Base-by-base conservation (phyloP, 2,329 filamentous ascomycete species). In the Macrophomina tecta region DNA sequence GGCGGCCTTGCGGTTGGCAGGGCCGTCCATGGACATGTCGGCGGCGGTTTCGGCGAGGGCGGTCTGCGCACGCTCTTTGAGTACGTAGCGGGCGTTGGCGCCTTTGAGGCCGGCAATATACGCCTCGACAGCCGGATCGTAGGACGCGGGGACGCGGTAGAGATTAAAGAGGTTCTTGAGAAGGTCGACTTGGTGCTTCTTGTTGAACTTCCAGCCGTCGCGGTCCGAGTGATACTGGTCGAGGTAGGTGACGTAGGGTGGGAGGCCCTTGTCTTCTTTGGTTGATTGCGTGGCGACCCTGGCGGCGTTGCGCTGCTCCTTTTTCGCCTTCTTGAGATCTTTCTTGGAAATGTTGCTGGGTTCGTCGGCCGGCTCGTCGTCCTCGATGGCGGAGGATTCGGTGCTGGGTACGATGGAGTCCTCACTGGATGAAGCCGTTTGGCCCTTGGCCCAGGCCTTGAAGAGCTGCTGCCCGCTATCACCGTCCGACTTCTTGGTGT, bases 171-270 rank as follows among this genome's bases (percentile, higher is more conserved):
- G 81, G 81, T 96, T 89, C 78, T 95, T 94, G 75, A 97, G 87
- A 12, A 97, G 83, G 72, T 92, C 88, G 64, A 90, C 92, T 79
- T 97, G 94, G 75, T 93, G 89, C 72, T 93, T 94, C 82, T 97
- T 97, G 82, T 96, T 97, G 83, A 97, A 98, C 79, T 97, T 97
- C 94, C 94, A 98, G 72, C 83, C 84, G 9, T 85, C 82, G 67
- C 89, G 89, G 68, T 89, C 85, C 65, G 85, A 85, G 79, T 91
- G 85, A 85, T 93, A 97, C 75, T 90, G 88, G 55, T 84, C 84
- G 52, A 97, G 86, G 76, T 97, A 97, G 64, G 87, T 84, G 16
- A 96, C 83, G 67, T 93, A 90, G 14, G 89, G 86, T 55, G 87
- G 84, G 65, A 89, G 79, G 69, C 87, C 84, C 77, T 71, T 69